Evolutionary conservation across 805 yeast species (phyloP).

Genomic region (Wickerhamiella allomyrinae): DNA sequence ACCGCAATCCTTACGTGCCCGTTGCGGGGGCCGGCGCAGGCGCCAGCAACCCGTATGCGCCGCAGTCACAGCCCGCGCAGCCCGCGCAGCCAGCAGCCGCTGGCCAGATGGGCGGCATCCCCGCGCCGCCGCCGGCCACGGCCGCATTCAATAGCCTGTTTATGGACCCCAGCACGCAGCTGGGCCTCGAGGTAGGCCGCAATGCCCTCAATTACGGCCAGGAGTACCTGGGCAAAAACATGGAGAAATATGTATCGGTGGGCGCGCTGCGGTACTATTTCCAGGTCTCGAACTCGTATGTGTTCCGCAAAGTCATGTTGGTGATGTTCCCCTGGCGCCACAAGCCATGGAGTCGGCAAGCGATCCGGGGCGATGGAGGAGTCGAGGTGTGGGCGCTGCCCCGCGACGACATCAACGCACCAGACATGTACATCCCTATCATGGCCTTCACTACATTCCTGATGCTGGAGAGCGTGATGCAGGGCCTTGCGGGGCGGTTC

Average conservation of each 20-base stretch:
- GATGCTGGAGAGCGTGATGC: conserved; percentile 64
- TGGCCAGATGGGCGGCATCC: conserved; percentile 1
- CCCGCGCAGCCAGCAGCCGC: conserved; percentile 4
- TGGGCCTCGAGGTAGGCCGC: conserved; percentile 82
- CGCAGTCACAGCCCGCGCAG: conserved; percentile 13
- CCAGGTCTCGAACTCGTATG: conserved; percentile 83
- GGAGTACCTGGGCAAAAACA: conserved; percentile 60
- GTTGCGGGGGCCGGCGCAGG: conserved; percentile 1
- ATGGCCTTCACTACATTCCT: conserved; percentile 88
- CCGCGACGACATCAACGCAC: conserved; percentile 77
- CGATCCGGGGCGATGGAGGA: conserved; percentile 24
- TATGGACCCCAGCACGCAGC: conserved; percentile 64
- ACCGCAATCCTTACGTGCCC: conserved; percentile 4
- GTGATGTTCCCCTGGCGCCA: conserved; percentile 78
- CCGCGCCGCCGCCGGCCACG: conserved; percentile 15
- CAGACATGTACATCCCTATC: conserved; percentile 88
- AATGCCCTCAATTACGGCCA: conserved; percentile 72
- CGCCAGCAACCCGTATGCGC: conserved; percentile 10
- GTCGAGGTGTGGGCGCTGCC: conserved; percentile 53
- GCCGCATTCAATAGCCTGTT: conserved; percentile 31
- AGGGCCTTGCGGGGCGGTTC: conserved; percentile 78
- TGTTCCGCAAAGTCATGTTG: conserved; percentile 52
- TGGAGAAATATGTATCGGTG: conserved; percentile 35
- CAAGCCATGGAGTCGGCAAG: conserved; percentile 61
- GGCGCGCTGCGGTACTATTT: conserved; percentile 69